A percentile compares a stretch with the other conserved stretches of the same genome.
Conservation (phyloP, 805 yeast genomes). For the Monosporozyma aquatica region DNA sequence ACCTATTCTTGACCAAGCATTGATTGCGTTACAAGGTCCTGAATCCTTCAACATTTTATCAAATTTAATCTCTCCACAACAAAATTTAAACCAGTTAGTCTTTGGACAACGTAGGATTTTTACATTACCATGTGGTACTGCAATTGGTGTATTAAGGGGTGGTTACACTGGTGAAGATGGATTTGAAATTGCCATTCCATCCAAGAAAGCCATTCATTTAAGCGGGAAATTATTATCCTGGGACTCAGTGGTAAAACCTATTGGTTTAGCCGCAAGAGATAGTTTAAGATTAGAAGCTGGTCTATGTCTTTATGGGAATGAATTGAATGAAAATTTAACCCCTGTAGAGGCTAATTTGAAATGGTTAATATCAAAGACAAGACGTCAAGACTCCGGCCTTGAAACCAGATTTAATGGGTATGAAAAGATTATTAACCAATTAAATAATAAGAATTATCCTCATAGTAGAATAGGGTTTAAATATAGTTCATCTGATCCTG, state of each 20-base stretch:
- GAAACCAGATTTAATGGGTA: constrained; percentile 65
- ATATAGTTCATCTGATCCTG: constrained; percentile 67
- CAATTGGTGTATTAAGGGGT: constrained; percentile 79
- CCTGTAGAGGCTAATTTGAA: constrained; percentile 85
- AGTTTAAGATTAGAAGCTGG: constrained; percentile 95
- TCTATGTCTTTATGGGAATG: constrained; percentile 95
- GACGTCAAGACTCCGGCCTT: constrained; percentile 40
- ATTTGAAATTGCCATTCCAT: constrained; percentile 78
- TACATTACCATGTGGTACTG: constrained; percentile 31
- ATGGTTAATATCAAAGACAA: constrained; percentile 80
- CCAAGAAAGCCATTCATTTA: constrained; percentile 48
- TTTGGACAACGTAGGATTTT: constrained; percentile 57
- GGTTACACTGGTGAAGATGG: constrained; percentile 99
- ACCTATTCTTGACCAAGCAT: constrained; percentile 53
- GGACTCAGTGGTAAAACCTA: constrained; percentile 58
- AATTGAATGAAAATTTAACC: constrained; percentile 65
- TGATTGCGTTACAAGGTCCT: constrained; percentile 93
- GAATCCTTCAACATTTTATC: constrained; percentile 59
- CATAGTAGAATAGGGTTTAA: constrained; percentile 64
- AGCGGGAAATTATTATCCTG: constrained; percentile 50
- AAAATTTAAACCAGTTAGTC: constrained; percentile 42
- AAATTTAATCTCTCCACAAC: constrained; percentile 43
- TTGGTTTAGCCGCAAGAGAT: constrained; percentile 97
- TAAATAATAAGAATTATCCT: constrained; percentile 53
- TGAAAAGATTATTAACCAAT: constrained; percentile 55